These are phyloP conservation scores for Xylaria sp. DNA, from an alignment of 2,329 filamentous ascomycete species.

Conservation along the genomic window DNA sequence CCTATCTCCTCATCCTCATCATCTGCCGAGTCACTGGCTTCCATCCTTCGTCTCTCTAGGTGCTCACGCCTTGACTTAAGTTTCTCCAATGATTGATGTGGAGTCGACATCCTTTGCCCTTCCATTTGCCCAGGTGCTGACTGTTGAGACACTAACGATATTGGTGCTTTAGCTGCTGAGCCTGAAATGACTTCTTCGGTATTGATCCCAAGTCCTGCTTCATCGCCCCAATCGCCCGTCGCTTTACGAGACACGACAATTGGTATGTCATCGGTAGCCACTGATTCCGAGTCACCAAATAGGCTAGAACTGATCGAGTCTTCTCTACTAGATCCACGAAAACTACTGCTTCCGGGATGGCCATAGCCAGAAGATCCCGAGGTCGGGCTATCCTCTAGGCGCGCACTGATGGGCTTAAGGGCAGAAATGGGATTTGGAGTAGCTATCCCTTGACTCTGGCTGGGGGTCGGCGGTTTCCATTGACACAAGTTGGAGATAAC, in stretches of 20 bases:
- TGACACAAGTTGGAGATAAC: slow-evolving; percentile 88
- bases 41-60: slow-evolving; percentile 75
- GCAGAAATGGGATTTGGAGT: slow-evolving; percentile 69
- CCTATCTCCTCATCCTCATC: slow-evolving; percentile 95
- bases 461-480: slow-evolving; percentile 81
- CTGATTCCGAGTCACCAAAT: slow-evolving; percentile 86
- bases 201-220: slow-evolving; percentile 81
- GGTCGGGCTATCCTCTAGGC: slow-evolving; percentile 83
- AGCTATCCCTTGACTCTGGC: slow-evolving; percentile 55
- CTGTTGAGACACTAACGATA: slow-evolving; percentile 67
- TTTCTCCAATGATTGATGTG: slow-evolving; percentile 76
- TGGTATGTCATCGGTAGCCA: slow-evolving; percentile 80
- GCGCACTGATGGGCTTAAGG: slow-evolving; percentile 71
- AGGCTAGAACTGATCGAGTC: slow-evolving; percentile 90
- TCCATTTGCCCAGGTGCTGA: slow-evolving; percentile 73
- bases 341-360: slow-evolving; percentile 74
- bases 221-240: slow-evolving; percentile 78
- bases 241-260: slow-evolving; percentile 78
- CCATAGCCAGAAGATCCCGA: slow-evolving; percentile 79
- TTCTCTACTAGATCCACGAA: slow-evolving; percentile 81
- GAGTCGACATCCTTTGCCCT: slow-evolving; percentile 56
- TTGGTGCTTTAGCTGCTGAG: slow-evolving; percentile 55
- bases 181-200: slow-evolving; percentile 62
- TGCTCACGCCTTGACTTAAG: slow-evolving; percentile 79
- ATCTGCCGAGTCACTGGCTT: slow-evolving; percentile 87